Evolutionary conservation across 1,284 basidiomycete species (phyloP), one percentile per base, ranked within the genome.

Genomic region (Leccinum huronense): DNA sequence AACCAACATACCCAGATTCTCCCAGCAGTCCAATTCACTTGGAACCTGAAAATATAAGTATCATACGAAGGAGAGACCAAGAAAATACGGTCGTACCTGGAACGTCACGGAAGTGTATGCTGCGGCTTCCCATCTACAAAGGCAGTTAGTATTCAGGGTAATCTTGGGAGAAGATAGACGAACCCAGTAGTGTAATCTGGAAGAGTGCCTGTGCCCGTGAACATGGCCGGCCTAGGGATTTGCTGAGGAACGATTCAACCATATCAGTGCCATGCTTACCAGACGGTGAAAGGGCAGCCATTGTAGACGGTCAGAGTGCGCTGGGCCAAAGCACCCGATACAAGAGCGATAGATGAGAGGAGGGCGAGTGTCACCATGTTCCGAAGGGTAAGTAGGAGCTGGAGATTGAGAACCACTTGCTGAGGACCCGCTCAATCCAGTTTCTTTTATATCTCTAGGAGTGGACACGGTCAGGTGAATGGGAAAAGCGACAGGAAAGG

Each of bases 221-320:
- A 76, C 70, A 74, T 67, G 4, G 74, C 75, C 3, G 75, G 73
- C 75, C 75, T 76, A 23, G 45, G 27, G 27, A n/a, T 23, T 14
- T 51, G 38, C 45, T 69, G 11, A 6, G 60, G 42, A 33, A 7
- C 8, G 58, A 57, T 10, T 55, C 53, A 13, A 58, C 60, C 14
- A 7, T 6, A 13, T 14, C 27, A 34, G 6, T 2, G 34, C 16
- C 54, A 59, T 55, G 23, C 70, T 62, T 61, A 77, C 79, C 79
- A 80, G 60, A 79, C 65, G 2, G 79, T 79, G 66, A 75, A 78
- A 14, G 73, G 72, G 60, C 80, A 80, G 0, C 60, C 69, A 66
- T 80, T 80, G 45, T 72, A 67, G n/a, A 81, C 79, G 2, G 69
- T 74, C 57, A 80, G 69, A 40, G 72, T 76, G 19, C 80, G 75